These are phyloP conservation scores for Hericium erinaceus DNA, from an alignment of 768 basidiomycete species.

Conservation along the genomic window DNA sequence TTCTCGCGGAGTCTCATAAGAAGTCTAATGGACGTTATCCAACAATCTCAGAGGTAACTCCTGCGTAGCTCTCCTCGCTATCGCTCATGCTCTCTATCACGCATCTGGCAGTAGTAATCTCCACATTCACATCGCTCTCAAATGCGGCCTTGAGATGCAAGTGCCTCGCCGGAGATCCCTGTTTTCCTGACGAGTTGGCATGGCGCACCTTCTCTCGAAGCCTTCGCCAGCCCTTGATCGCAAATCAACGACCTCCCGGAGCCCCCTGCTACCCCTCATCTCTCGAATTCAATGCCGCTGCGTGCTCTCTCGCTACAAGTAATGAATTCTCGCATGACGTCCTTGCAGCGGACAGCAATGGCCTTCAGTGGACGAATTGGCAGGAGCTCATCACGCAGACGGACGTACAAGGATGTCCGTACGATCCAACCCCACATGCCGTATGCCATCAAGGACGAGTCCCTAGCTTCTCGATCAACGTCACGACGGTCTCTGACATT, in stretches of 20 bases:
- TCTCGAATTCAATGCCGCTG: background rate
- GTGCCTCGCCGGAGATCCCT: background rate
- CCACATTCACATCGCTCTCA: too few relatives aligned
- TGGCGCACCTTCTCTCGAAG: background rate
- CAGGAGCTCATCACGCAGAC: background rate
- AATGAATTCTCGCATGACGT: background rate
- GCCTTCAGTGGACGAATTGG: background rate
- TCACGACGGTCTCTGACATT: slow-evolving; percentile 8
- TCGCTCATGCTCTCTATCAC: too few relatives aligned
- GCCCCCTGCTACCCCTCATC: background rate
- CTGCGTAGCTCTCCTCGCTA: too few relatives aligned
- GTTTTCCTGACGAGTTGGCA: background rate
- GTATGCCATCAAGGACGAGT: background rate
- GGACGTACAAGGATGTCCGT: background rate
- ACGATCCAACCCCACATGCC: background rate
- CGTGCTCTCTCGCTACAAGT: background rate
- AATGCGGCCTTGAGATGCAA: background rate
- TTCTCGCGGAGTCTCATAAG: too few relatives aligned
- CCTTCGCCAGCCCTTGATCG: background rate
- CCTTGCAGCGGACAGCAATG: background rate
- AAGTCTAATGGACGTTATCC: too few relatives aligned
- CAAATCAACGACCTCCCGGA: background rate
- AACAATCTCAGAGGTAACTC: too few relatives aligned
- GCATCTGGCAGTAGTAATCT: too few relatives aligned
- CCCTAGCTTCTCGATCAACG: background rate